Evolutionary conservation across 805 yeast species (phyloP), one percentile per base, ranked within the genome.

Genomic region (Candida tammaniensis): DNA sequence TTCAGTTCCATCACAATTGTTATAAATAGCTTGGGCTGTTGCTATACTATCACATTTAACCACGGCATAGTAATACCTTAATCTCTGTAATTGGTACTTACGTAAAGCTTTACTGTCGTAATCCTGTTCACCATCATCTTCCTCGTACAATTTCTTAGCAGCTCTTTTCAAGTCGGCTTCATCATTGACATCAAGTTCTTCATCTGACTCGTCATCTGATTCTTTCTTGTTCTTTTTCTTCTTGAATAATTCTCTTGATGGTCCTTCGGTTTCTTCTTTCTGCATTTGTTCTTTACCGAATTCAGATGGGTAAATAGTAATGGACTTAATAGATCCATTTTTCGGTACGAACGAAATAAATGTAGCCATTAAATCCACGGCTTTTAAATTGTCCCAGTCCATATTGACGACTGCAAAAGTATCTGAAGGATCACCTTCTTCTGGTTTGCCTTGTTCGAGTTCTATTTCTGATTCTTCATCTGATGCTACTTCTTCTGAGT

Each of bases 301-400:
- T 51, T 93, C 95, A 40, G 95, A 84, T 18, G 96, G 95, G 49
- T 72, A 87, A 8, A 93, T 78, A 5, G 76, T 54, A 7, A 93
- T 81, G n/a, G 95, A 95, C 3, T 40, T 39, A 1, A 57, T 93
- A 16, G 98, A 98, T 0, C 95, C 98, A 0, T 89, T 88, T 12
- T 93, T 93, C 35, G 99, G 98, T 0, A 49, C 87, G 1, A 77
- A 91, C 54, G 99, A 98, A 7, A 70, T 79, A 0, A 70, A 85
- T 70, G 91, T 93, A 83, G 95, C 96, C 0, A 61, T 83, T 14
- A 98, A 93, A 51, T 71, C 95, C 0, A 71, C 76, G 0, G 98
- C 84, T 29, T 78, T 74, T n/a, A 93, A 72, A 52, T 93, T 85
- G 49, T 93, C 98, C 98, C 98, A 93, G 55, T 93, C 98, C 74